phyloP scores from a whole-genome alignment of 2,329 filamentous ascomycete species.

The Sordariomycetes sp. region DNA sequence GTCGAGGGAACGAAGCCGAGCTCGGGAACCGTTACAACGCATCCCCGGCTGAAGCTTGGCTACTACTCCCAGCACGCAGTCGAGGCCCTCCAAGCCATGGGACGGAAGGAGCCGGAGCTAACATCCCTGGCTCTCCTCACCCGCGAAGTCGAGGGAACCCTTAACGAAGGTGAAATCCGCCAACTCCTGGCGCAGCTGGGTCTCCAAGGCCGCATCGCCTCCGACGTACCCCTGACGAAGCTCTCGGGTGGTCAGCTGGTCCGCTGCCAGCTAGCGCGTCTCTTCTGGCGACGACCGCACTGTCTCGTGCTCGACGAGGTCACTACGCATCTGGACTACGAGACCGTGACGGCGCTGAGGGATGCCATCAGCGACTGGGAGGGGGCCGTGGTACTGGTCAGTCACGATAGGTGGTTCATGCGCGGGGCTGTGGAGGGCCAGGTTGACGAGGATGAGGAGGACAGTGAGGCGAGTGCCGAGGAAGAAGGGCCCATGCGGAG shows the following conservation, averaged over 20 bases:
- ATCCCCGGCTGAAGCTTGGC: slow-evolving; percentile 61
- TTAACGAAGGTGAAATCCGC: slow-evolving; percentile 60
- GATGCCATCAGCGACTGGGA: slow-evolving; percentile 58
- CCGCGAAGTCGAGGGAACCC: slow-evolving; percentile 36
- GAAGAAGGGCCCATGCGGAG: slow-evolving; percentile 35
- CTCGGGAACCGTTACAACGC: slow-evolving; percentile 51
- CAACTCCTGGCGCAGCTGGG: slow-evolving; percentile 60
- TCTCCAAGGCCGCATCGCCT: slow-evolving; percentile 59
- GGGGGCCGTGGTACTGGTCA: slow-evolving; percentile 69
- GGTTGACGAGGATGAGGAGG: slow-evolving; percentile 25
- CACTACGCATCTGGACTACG: slow-evolving; percentile 77
- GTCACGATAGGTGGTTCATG: slow-evolving; percentile 77
- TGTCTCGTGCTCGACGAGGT: slow-evolving; percentile 72
- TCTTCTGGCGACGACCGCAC: slow-evolving; percentile 63
- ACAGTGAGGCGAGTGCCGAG: slow-evolving; percentile 15
- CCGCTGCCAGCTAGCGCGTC: slow-evolving; percentile 51
- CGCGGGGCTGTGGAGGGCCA: slow-evolving; percentile 50
- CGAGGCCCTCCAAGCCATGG: slow-evolving; percentile 53
- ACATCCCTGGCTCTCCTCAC: slow-evolving; percentile 59
- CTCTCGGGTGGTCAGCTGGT: slow-evolving; percentile 76
- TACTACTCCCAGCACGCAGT: slow-evolving; percentile 79
- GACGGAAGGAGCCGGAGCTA: slow-evolving; percentile 35
- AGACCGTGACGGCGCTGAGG: slow-evolving; percentile 66
- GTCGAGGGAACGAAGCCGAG: slow-evolving; percentile 51
- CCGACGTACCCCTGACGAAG: slow-evolving; percentile 62